These are phyloP conservation scores for Plenodomus biglobosus DNA, from an alignment of 2,329 filamentous ascomycete genomes.

Conservation along the genomic window DNA sequence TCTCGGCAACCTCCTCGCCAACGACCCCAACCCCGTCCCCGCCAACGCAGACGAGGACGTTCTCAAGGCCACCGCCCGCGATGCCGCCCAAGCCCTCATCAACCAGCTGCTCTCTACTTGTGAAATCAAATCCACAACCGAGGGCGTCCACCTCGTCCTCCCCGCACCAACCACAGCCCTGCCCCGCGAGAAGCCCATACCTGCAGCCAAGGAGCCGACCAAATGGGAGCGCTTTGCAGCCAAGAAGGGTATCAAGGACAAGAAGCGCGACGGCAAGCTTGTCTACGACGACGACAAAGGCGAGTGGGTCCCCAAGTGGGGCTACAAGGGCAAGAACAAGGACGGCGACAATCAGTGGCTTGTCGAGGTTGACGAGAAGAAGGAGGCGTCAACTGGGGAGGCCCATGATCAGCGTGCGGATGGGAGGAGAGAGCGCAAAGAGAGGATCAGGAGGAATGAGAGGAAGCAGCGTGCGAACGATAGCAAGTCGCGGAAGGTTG, in stretches of 20 bases:
- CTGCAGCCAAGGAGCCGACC: constrained; percentile 76
- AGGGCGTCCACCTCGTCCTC: constrained; percentile 76
- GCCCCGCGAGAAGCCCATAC: constrained; percentile 90
- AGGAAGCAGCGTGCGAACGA: constrained; percentile 57
- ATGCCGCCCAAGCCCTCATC: constrained; percentile 87
- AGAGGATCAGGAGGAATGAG: constrained; percentile 47
- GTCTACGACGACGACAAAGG: constrained; percentile 81
- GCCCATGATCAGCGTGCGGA: constrained; percentile 60
- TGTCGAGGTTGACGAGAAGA: constrained; percentile 80
- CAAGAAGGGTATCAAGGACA: constrained; percentile 95
- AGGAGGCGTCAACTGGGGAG: constrained; percentile 65
- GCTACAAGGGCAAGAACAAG: constrained; percentile 89
- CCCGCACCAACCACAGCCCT: constrained; percentile 70
- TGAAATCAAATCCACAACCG: constrained; percentile 68
- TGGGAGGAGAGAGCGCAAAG: constrained; percentile 62
- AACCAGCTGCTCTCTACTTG: constrained; percentile 93
- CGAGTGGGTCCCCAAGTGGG: constrained; percentile 94
- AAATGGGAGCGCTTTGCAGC: constrained; percentile 96
- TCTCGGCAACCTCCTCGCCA: constrained; percentile 80
- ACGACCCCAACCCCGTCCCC: constrained; percentile 81
- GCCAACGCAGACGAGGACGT: constrained; percentile 63
- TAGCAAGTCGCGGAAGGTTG: constrained; percentile 63
- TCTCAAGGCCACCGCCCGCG: constrained; percentile 74
- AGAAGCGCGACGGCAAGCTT: constrained; percentile 78
- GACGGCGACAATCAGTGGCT: constrained; percentile 81